phyloP scores from a whole-genome alignment of 805 yeast species.

The Pichia pseudocactophila region DNA sequence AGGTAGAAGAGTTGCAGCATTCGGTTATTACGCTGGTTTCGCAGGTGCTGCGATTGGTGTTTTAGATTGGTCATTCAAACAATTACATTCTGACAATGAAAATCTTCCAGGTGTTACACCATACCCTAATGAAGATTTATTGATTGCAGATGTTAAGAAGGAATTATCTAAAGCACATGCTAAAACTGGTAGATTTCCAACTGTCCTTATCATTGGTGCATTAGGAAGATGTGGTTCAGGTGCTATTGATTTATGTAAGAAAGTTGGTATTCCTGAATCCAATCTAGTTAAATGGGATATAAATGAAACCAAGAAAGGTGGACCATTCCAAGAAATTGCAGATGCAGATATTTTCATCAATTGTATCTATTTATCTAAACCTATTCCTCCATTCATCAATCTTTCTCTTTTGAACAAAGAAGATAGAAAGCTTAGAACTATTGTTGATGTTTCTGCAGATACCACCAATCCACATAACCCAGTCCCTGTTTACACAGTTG shows the following conservation, averaged over 20 bases:
- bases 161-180: constrained; percentile 48
- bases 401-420: constrained; percentile 53
- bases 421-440: constrained; percentile 75
- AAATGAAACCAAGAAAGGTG: constrained; percentile 93
- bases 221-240: constrained; percentile 98
- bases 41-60: constrained; percentile 98
- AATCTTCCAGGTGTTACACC: constrained; percentile 77
- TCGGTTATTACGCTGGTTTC: constrained; percentile 99
- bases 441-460: constrained; percentile 97
- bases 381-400: constrained; percentile 88
- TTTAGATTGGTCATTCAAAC: constrained; percentile 90
- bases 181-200: constrained; percentile 62
- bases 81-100: constrained; percentile 54
- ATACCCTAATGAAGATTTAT: constrained; percentile 67
- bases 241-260: constrained; percentile 74
- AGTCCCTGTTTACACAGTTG: constrained; percentile 82
- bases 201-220: constrained; percentile 88
- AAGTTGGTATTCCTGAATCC: constrained; percentile 80
- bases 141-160: constrained; percentile 62
- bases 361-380: constrained; percentile 89
- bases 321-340: constrained; percentile 91
- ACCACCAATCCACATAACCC: constrained; percentile 99
- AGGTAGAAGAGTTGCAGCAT: constrained; percentile 98
- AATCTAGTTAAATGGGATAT: constrained; percentile 93
- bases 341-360: constrained; percentile 84